A percentile compares a stretch with the other conserved stretches of the same genome.
phyloP scores from a whole-genome alignment of 345 rosid genomes.

The Syzygium grande region DNA sequence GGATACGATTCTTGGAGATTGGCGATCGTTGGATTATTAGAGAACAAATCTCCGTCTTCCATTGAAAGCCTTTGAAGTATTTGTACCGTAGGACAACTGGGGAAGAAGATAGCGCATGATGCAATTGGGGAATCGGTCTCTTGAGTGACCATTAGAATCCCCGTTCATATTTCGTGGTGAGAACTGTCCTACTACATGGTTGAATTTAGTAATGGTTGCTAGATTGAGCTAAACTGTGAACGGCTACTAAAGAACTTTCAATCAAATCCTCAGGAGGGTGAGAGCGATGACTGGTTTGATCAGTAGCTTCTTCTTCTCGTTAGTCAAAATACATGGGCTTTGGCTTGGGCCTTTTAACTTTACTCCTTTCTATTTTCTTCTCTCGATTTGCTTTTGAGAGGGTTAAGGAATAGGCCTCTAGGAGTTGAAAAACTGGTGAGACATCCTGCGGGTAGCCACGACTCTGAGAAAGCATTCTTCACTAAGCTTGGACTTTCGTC shows the following conservation, averaged over 20 bases:
- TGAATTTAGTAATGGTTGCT: not conserved
- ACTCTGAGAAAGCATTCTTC: not conserved
- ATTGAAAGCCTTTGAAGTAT: not conserved
- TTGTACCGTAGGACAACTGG: not conserved
- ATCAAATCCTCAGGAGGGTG: not conserved
- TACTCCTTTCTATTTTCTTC: not conserved
- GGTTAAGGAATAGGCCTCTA: not conserved
- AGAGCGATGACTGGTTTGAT: not conserved
- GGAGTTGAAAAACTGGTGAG: not conserved
- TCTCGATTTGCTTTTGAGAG: not conserved
- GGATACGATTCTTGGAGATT: not conserved
- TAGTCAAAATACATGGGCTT: not conserved
- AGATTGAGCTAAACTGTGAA: not conserved
- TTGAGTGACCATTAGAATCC: fast-evolving
- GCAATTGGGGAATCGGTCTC: fast-evolving
- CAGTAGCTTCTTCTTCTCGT: not conserved
- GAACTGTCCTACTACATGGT: not conserved
- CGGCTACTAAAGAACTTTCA: not conserved
- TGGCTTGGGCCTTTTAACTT: not conserved
- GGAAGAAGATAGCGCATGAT: not conserved
- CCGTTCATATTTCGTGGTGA: not conserved
- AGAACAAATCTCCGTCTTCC: not conserved
- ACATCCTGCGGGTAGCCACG: not conserved
- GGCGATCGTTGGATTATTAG: not conserved
- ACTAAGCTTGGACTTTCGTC: not conserved